Conservation (phyloP, 2,329 filamentous ascomycete species). For the Bipolaris victoriae region DNA sequence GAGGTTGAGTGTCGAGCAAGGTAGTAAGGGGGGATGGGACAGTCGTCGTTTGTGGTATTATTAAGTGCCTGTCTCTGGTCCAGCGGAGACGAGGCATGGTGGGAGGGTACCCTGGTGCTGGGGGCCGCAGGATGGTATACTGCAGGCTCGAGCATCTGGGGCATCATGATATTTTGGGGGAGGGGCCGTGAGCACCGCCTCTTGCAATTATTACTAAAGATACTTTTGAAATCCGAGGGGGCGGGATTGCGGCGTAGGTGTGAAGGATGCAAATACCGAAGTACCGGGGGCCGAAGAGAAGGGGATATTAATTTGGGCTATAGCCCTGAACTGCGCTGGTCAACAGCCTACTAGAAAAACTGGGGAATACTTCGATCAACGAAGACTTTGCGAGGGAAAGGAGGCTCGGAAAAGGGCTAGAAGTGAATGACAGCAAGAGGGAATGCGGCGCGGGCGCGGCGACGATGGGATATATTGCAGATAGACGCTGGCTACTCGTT, state of each 20-base stretch:
- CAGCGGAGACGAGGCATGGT: constrained; percentile 57
- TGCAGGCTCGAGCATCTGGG: constrained; percentile 54
- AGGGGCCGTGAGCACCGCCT: constrained; percentile 46
- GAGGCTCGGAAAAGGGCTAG: constrained; percentile 37
- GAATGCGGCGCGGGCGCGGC: constrained; percentile 37
- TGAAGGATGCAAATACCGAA: constrained; percentile 29
- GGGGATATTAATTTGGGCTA: constrained; percentile 45
- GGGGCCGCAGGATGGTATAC: constrained; percentile 52
- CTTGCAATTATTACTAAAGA: constrained; percentile 47
- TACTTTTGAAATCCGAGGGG: constrained; percentile 37
- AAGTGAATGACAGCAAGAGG: constrained; percentile 44
- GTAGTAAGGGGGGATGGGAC: constrained; percentile 45
- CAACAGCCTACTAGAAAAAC: constrained; percentile 52
- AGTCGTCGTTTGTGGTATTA: constrained; percentile 63
- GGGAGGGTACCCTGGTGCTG: constrained; percentile 34
- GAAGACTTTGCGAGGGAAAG: constrained; percentile 42
- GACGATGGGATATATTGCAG: constrained; percentile 43
- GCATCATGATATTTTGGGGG: constrained; percentile 52
- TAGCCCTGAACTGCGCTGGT: constrained; percentile 48
- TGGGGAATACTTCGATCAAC: constrained; percentile 54
- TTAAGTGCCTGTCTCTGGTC: constrained; percentile 65
- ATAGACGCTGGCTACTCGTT: constrained; percentile 37
- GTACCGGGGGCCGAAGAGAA: constrained; percentile 29
- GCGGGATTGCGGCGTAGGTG: constrained; percentile 25
- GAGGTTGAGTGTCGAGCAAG: constrained; percentile 45